These are phyloP conservation scores for Candida mesenterica DNA, from an alignment of 1,139 yeast species.

Conservation along the genomic window DNA sequence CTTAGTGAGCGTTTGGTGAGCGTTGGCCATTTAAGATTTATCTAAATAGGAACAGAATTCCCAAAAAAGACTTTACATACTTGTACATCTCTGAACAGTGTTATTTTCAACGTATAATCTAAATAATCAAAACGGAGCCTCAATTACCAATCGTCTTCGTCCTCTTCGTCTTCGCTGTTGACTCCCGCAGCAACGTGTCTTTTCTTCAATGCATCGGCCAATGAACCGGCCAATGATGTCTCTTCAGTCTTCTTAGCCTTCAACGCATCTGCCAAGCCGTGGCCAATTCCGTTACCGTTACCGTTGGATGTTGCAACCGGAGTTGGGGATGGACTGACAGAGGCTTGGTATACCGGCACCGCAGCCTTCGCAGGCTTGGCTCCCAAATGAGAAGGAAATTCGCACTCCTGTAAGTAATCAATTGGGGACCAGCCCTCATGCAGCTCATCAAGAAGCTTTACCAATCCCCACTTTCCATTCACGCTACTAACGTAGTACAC, in stretches of 20 bases:
- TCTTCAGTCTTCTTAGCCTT: constrained; percentile 66
- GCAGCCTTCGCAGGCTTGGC: constrained; percentile 17
- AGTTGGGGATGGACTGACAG: constrained; percentile 30
- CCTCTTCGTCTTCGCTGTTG: constrained; percentile 76
- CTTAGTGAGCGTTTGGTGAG: too few species aligned
- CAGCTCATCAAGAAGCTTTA: constrained; percentile 69
- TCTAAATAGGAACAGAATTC: too few species aligned
- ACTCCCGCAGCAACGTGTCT: constrained; percentile 76
- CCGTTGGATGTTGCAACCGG: constrained; percentile 11
- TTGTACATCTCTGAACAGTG: too few species aligned
- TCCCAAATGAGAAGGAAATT: constrained; percentile 36
- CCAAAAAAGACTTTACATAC: too few species aligned
- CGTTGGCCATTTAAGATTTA: too few species aligned
- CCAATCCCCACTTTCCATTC: constrained; percentile 90
- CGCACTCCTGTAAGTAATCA: constrained; percentile 74
- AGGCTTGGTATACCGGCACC: constrained; percentile 36
- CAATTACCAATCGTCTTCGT: constrained; percentile 48
- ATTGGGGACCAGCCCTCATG: constrained; percentile 98
- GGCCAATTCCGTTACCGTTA: constrained; percentile 40
- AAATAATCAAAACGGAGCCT: too few species aligned
- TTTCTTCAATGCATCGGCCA: constrained; percentile 86
- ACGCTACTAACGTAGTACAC: constrained; percentile 67
- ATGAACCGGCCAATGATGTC: constrained; percentile 70
- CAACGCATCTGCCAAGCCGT: constrained; percentile 74
- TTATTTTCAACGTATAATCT: too few species aligned